These are phyloP conservation scores for Penicillium ochrochloron DNA, from an alignment of 495 filamentous ascomycete genomes.

Conservation along the genomic window DNA sequence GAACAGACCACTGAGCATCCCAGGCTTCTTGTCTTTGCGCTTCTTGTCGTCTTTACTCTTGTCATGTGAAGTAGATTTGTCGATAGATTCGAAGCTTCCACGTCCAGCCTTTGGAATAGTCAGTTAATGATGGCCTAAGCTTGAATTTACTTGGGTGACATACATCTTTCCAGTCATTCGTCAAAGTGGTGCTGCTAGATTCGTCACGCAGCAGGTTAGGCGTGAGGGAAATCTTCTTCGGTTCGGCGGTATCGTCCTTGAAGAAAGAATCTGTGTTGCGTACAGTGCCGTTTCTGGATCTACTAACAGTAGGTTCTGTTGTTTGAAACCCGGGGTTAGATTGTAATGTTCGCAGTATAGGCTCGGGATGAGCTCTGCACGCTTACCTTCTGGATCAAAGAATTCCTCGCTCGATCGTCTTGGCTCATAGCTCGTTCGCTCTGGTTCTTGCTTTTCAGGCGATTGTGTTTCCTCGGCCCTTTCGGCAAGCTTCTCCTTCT, in stretches of 20 bases:
- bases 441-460: conserved; percentile 36
- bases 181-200: conserved; percentile 54
- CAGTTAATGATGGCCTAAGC: conserved; percentile 45
- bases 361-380: not conserved
- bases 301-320: conserved; percentile 61
- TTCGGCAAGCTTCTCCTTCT: conserved; percentile 41
- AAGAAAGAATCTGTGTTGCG: conserved; percentile 95
- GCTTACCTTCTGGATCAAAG: conserved; percentile 54
- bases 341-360: not conserved
- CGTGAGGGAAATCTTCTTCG: conserved; percentile 95
- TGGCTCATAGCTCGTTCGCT: conserved; percentile 42
- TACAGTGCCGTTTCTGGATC: conserved; percentile 81
- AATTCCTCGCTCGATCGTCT: conserved; percentile 68
- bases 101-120: conserved; percentile 48
- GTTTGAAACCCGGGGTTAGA: conserved; percentile 14
- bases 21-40: conserved; percentile 87
- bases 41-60: conserved; percentile 78
- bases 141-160: not conserved
- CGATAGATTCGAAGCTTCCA: conserved; percentile 53
- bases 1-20: conserved; percentile 93
- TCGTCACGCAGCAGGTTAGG: conserved; percentile 94
- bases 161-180: conserved; percentile 69
- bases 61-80: conserved; percentile 59
- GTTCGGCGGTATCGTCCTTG: conserved; percentile 92
- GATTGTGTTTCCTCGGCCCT: conserved; percentile 33